Conservation (phyloP, 2,329 filamentous ascomycete genomes). For the Apiospora marii region DNA sequence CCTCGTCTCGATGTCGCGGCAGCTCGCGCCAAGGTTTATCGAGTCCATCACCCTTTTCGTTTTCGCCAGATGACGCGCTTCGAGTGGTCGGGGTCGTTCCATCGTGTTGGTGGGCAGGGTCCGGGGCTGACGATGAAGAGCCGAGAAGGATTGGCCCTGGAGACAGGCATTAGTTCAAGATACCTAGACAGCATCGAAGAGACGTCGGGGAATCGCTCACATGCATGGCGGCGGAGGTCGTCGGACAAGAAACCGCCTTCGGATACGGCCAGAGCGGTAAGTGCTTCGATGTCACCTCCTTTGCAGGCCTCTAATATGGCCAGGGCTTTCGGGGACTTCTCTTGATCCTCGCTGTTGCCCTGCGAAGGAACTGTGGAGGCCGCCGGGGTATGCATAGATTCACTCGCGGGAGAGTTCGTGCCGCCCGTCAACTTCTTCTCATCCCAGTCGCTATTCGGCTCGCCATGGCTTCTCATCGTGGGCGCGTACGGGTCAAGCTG, state of each 20-base stretch:
- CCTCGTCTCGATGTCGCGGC: slow-evolving; percentile 83
- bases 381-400: not conserved
- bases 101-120: slow-evolving; percentile 1
- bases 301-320: slow-evolving; percentile 68
- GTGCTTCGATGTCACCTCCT: slow-evolving; percentile 60
- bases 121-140: slow-evolving; percentile 35
- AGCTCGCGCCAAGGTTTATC: slow-evolving; percentile 64
- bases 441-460: not conserved
- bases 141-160: slow-evolving; percentile 71
- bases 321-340: slow-evolving; percentile 49
- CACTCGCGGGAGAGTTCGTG: not conserved
- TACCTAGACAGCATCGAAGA: not conserved
- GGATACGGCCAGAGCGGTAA: slow-evolving; percentile 67
- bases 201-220: slow-evolving; percentile 61
- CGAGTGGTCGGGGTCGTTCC: not conserved
- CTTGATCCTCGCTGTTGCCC: not conserved
- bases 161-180: not conserved
- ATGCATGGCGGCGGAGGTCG: slow-evolving; percentile 74
- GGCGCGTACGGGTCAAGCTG: not conserved
- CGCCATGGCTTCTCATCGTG: slow-evolving; percentile 20
- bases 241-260: slow-evolving; percentile 74
- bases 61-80: not conserved
- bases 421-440: not conserved
- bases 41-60: slow-evolving; percentile 28
- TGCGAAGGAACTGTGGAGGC: not conserved